phyloP scores from a whole-genome alignment of 495 filamentous ascomycete species.

The Corynascus novoguineensis region DNA sequence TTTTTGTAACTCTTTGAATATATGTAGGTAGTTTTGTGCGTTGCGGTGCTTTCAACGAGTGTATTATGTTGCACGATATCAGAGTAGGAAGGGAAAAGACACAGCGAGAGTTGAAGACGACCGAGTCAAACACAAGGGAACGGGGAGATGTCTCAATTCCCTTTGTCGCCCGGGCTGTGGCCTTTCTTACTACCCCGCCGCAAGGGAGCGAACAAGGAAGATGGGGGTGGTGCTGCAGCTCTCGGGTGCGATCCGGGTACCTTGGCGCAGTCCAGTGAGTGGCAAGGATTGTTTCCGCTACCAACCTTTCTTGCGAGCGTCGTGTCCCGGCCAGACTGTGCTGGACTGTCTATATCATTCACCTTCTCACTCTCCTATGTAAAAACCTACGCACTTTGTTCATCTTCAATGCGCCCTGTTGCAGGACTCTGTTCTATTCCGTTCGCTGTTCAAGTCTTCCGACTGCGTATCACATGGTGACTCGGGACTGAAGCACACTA shows the following conservation, averaged over 20 bases:
- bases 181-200: constrained; percentile 1
- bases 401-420: too few relatives aligned
- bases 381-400: too few relatives aligned
- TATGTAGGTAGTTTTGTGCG: background rate
- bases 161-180: constrained; percentile 2
- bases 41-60: constrained; percentile 9
- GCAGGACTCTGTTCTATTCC: too few relatives aligned
- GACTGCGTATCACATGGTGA: too few relatives aligned
- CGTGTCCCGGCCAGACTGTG: background rate
- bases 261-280: constrained; percentile 1
- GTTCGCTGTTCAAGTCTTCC: too few relatives aligned
- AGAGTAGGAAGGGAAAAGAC: background rate
- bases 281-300: background rate
- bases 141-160: constrained; percentile 9
- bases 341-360: background rate
- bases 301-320: background rate
- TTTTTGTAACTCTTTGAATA: too few relatives aligned
- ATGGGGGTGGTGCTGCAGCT: constrained; percentile 2
- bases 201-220: background rate
- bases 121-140: constrained; percentile 8
- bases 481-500: too few relatives aligned
- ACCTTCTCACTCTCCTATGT: too few relatives aligned
- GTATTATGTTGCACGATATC: background rate
- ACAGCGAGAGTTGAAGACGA: background rate
- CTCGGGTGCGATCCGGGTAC: constrained; percentile 16